Evolutionary conservation across 306 rosid genomes (phyloP).

Genomic region (Trifolium subterraneum): DNA sequence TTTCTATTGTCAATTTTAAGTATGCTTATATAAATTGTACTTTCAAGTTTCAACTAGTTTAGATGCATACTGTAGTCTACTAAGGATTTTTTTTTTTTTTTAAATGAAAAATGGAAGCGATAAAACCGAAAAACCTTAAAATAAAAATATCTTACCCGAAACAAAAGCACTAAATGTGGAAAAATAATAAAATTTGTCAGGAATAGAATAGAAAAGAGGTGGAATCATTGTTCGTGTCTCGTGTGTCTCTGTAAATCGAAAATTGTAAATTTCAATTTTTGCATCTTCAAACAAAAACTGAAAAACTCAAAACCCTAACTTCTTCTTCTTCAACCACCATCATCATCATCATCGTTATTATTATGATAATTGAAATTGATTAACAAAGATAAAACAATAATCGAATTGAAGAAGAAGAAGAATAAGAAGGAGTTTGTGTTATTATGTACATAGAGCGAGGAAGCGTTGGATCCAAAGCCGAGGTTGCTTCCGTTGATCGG

Average conservation of each 20-base stretch:
- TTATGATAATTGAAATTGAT: conserved; percentile 13
- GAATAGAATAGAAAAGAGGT: conserved; percentile 17
- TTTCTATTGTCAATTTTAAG: no score
- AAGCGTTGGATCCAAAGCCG: conserved; percentile 60
- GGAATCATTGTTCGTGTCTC: conserved; percentile 17
- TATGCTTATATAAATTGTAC: no score
- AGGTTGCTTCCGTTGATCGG: conserved; percentile 74
- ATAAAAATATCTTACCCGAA: conserved; percentile 43
- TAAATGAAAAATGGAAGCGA: neutral
- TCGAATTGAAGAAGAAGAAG: neutral
- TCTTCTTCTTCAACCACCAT: neutral
- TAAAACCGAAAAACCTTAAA: conserved; percentile 9
- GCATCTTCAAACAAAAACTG: neutral
- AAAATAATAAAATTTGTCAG: conserved; percentile 15
- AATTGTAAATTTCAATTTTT: neutral
- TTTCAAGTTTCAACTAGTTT: neutral
- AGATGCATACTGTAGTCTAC: neutral
- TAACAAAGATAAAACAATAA: neutral
- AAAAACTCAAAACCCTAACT: conserved; percentile 32
- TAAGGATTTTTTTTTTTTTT: no score
- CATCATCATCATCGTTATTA: neutral
- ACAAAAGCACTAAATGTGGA: conserved; percentile 42
- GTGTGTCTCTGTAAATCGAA: conserved; percentile 4
- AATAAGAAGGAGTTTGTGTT: conserved; percentile 30
- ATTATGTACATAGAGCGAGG: conserved; percentile 72